phyloP scores from a whole-genome alignment of 352 stramenopile genomes.

The Phytophthora colocasiae region DNA sequence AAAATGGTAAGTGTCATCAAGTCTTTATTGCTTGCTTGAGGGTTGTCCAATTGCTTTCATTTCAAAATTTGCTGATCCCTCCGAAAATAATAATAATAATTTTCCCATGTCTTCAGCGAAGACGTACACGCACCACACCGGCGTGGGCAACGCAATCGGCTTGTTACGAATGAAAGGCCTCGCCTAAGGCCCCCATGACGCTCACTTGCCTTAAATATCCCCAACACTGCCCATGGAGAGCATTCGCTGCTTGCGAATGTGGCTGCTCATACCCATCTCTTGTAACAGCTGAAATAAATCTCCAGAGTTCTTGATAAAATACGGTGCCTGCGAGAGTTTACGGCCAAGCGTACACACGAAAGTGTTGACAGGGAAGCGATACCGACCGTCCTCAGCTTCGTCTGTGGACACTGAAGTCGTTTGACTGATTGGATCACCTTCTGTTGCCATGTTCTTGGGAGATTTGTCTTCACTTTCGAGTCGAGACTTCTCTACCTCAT shows the following conservation, averaged over 20 bases:
- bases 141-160: conserved; percentile 78
- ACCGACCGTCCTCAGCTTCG: conserved; percentile 57
- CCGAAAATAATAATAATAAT: conserved; percentile 43
- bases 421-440: conserved; percentile 25
- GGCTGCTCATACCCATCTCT: conserved; percentile 86
- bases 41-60: conserved; percentile 25
- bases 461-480: conserved; percentile 19
- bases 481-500: conserved; percentile 16
- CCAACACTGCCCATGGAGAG: conserved; percentile 54
- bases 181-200: conserved; percentile 32
- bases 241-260: conserved; percentile 77
- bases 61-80: conserved; percentile 36
- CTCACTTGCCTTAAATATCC: conserved; percentile 21
- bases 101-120: conserved; percentile 49
- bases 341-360: conserved; percentile 86
- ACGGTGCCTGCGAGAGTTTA: conserved; percentile 85
- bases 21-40: conserved; percentile 11
- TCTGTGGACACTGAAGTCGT: conserved; percentile 44
- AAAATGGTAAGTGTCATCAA: conserved; percentile 65
- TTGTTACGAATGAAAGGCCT: conserved; percentile 74
- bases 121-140: conserved; percentile 74
- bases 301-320: conserved; percentile 89
- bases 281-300: conserved; percentile 86
- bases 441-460: conserved; percentile 16
- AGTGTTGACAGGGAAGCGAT: conserved; percentile 84